Evolutionary conservation across 805 yeast genomes (phyloP).

Genomic region (Ogataea minuta): DNA sequence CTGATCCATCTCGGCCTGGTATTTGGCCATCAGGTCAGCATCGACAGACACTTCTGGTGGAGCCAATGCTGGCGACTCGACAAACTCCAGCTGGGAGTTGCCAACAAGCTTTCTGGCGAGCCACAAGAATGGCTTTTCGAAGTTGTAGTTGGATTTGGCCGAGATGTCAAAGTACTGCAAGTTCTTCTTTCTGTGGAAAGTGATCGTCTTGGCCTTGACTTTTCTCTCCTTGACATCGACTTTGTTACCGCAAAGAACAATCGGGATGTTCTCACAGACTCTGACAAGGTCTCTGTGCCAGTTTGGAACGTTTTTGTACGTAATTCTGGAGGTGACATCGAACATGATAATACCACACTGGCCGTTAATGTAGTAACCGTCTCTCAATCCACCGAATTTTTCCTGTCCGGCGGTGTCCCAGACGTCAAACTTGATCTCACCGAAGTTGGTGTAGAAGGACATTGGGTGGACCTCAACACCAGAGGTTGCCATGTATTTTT

Average conservation of each 20-base stretch:
- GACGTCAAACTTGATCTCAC: slow-evolving; percentile 98
- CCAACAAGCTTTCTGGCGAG: slow-evolving; percentile 99
- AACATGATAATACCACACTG: slow-evolving; percentile 99
- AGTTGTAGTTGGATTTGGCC: slow-evolving; percentile 99
- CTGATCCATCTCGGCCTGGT: slow-evolving; percentile 99
- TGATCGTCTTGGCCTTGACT: slow-evolving; percentile 99
- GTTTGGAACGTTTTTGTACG: slow-evolving; percentile 99
- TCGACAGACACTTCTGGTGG: slow-evolving; percentile 99
- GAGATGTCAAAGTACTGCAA: slow-evolving; percentile 99
- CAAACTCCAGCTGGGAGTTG: slow-evolving; percentile 96
- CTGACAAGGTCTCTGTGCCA: slow-evolving; percentile 99
- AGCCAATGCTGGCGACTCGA: slow-evolving; percentile 98
- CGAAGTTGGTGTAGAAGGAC: slow-evolving; percentile 96
- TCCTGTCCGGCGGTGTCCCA: slow-evolving; percentile 99
- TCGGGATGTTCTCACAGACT: slow-evolving; percentile 99
- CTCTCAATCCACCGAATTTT: slow-evolving; percentile 99
- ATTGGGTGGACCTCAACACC: slow-evolving; percentile 99
- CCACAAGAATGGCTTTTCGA: slow-evolving; percentile 99
- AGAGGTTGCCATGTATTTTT: slow-evolving; percentile 97
- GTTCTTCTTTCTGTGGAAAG: slow-evolving; percentile 99
- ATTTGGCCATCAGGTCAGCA: slow-evolving; percentile 93
- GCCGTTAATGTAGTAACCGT: slow-evolving; percentile 99
- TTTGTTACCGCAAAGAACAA: slow-evolving; percentile 98
- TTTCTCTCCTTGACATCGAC: slow-evolving; percentile 99
- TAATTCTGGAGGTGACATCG: slow-evolving; percentile 98